phyloP scores from a whole-genome alignment of 805 yeast genomes.

The Ogataea haglerorum region DNA sequence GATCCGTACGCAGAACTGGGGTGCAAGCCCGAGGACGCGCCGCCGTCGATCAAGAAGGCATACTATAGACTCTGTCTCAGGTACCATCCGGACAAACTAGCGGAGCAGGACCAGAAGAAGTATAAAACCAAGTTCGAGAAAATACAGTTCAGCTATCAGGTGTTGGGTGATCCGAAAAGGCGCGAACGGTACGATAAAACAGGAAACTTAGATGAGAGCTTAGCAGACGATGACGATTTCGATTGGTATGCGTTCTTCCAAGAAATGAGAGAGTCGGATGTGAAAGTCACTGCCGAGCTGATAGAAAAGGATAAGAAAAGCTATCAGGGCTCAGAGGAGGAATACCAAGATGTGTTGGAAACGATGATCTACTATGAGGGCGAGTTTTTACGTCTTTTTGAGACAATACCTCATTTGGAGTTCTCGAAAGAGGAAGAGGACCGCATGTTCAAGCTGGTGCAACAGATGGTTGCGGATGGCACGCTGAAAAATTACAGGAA shows the following conservation, averaged over 20 bases:
- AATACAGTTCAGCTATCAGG: constrained; percentile 71
- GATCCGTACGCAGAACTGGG: constrained; percentile 60
- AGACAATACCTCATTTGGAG: constrained; percentile 74
- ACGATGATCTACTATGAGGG: constrained; percentile 54
- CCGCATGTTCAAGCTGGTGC: constrained; percentile 54
- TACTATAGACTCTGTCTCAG: constrained; percentile 61
- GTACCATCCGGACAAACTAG: constrained; percentile 70
- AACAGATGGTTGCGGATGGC: constrained; percentile 39
- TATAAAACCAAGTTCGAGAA: constrained; percentile 50
- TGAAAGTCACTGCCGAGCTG: constrained; percentile 54
- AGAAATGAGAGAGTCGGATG: constrained; percentile 35
- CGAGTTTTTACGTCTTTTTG: constrained; percentile 66
- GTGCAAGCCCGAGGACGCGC: constrained; percentile 39
- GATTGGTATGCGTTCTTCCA: constrained; percentile 60
- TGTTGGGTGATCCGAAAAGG: constrained; percentile 56
- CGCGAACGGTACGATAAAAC: constrained; percentile 64
- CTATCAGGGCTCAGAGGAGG: constrained; percentile 64
- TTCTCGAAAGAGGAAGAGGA: constrained; percentile 55
- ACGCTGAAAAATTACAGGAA: constrained; percentile 27
- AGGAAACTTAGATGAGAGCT: constrained; percentile 52
- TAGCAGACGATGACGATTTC: constrained; percentile 36
- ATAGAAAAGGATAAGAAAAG: constrained; percentile 64
- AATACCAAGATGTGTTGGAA: constrained; percentile 57
- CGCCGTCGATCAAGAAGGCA: constrained; percentile 59
- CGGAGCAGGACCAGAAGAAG: constrained; percentile 29